Percentiles rank a stretch among this genome's conserved stretches.
These are phyloP conservation scores for Pneumocystis canis DNA, from an alignment of 1,139 yeast genomes.

Conservation along the genomic window DNA sequence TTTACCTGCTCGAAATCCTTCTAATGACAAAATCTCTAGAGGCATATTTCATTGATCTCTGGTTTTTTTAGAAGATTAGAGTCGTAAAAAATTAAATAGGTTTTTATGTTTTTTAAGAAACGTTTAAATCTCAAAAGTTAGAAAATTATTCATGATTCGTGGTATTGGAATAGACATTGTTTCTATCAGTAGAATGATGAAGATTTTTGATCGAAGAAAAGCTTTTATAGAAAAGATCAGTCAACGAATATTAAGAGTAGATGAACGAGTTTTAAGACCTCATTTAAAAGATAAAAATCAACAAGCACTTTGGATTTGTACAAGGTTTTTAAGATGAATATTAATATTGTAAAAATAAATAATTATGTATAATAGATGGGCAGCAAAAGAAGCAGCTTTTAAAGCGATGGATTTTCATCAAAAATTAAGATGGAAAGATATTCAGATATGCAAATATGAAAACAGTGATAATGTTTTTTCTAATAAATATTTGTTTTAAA, in stretches of 20 bases:
- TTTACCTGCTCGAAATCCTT: slow-evolving; percentile 55
- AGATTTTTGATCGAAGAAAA: not conserved
- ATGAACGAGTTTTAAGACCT: not conserved
- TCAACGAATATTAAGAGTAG: not conserved
- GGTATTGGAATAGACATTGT: not conserved
- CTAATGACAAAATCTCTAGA: slow-evolving; percentile 73
- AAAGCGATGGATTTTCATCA: not conserved
- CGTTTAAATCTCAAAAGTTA: not conserved
- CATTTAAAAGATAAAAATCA: not conserved
- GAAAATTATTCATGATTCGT: not conserved
- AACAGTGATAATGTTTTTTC: not conserved
- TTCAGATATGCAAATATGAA: not conserved
- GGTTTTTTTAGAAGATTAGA: not conserved
- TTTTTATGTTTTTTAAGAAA: not conserved
- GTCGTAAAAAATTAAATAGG: not conserved
- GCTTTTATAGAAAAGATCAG: not conserved
- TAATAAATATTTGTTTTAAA: not conserved
- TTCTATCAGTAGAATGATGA: not conserved
- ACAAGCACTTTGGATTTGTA: not conserved
- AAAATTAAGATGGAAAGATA: not conserved
- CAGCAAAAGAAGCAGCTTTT: not conserved
- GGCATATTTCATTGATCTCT: not conserved
- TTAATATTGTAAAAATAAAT: not conserved
- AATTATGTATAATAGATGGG: not conserved
- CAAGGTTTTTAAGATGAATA: not conserved